Evolutionary conservation across 306 rosid genomes (phyloP), one percentile per base, ranked within the genome.

Genomic region (Ammopiptanthus mongolicus): DNA sequence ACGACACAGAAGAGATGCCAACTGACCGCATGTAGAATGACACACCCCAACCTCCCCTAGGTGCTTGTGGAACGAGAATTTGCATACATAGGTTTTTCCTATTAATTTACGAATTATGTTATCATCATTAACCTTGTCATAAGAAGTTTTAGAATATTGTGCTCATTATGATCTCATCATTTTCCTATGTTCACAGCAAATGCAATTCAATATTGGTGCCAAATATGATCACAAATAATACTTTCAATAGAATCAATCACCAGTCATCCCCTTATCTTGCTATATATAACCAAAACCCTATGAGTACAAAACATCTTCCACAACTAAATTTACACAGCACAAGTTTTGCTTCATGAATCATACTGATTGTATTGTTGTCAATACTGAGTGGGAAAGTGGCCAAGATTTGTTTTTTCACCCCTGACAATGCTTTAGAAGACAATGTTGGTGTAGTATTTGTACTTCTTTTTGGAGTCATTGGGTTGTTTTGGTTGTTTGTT

Each of bases 271-370:
- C 41, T 17, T 23, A 39, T 37, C 37, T 68, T 41, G 13, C 60
- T 2, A 1, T 41, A 2, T 3, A 13, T 9, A 39, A 28, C 1
- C 13, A 9, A 74, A 59, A 68, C 19, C 44, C 42, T 0, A 80
- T 80, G 44, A 80, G 84, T 74, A 57, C 21, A 55, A 21, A 46
- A 23, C 62, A 44, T 18, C 31, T 29, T 55, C 13, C 6, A 25
- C 14, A 15, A 23, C 14, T 18, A 21, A 28, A n/a, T n/a, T 65
- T 62, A 55, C 22, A 46, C n/a, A 41, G 1, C 44, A 37, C 7
- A 17, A 0, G 17, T 2, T 22, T 2, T 8, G 4, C 47, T 15
- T 73, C 52, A 6, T 21, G 13, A 77, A 34, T 21, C n/a, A n/a
- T 34, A 36, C 4, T 55, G 31, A 3, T 2, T 5, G n/a, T 15